phyloP scores from a whole-genome alignment of 2,329 filamentous ascomycete species.

The Penicillium crustosum region DNA sequence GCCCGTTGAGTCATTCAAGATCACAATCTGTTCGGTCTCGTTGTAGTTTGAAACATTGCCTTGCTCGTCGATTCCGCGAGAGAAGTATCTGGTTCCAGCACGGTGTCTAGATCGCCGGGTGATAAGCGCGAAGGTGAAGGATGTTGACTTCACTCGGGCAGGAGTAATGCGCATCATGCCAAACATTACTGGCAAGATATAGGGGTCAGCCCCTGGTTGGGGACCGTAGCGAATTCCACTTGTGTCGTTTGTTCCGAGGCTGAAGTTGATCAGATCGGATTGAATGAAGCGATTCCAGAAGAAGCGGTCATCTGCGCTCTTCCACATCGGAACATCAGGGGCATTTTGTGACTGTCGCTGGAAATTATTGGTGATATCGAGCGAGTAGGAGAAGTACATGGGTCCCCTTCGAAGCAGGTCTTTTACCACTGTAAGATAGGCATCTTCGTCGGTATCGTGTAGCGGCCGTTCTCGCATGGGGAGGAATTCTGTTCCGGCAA shows the following conservation, averaged over 20 bases:
- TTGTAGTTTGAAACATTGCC: conserved; percentile 99
- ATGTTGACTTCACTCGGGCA: conserved; percentile 79
- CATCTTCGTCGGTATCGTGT: conserved; percentile 91
- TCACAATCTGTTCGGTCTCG: conserved; percentile 90
- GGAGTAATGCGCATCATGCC: conserved; percentile 91
- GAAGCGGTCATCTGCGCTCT: conserved; percentile 91
- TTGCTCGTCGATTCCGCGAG: conserved; percentile 86
- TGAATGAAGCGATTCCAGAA: conserved; percentile 98
- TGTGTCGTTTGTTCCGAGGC: conserved; percentile 56
- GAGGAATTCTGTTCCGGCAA: conserved; percentile 86
- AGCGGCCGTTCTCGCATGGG: conserved; percentile 89
- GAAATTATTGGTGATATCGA: conserved; percentile 95
- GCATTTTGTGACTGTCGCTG: conserved; percentile 85
- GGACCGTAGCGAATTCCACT: conserved; percentile 50
- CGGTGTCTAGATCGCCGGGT: conserved; percentile 85
- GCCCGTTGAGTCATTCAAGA: conserved; percentile 78
- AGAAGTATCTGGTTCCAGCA: conserved; percentile 91
- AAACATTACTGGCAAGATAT: conserved; percentile 92
- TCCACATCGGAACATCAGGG: conserved; percentile 74
- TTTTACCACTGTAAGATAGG: conserved; percentile 79
- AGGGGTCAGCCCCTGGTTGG: conserved; percentile 80
- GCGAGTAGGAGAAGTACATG: conserved; percentile 97
- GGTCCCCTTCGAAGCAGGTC: conserved; percentile 77
- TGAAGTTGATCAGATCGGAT: conserved; percentile 87
- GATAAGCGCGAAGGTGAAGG: conserved; percentile 82